phyloP scores from a whole-genome alignment of 441 rosid species.

The Corymbia calophylla region DNA sequence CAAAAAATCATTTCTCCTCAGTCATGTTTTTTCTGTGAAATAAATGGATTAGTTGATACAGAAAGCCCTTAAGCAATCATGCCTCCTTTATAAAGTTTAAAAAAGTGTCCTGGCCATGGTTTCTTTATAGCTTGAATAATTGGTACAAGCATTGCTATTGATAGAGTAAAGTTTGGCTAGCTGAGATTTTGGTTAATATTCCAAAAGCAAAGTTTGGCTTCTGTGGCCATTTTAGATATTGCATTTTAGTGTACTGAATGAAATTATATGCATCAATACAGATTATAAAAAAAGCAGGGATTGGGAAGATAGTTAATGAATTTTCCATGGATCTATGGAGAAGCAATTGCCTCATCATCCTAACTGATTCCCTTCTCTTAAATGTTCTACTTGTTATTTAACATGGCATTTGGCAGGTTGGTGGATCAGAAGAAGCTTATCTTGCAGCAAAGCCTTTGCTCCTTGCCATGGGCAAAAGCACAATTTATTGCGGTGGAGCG shows the following conservation, averaged over 20 bases:
- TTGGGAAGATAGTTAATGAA: neutral
- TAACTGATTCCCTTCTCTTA: neutral
- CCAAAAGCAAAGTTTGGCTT: neutral
- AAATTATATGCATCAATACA: neutral
- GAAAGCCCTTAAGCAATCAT: neutral
- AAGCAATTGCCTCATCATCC: neutral
- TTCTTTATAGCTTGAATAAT: neutral
- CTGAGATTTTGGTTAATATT: neutral
- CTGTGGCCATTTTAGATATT: neutral
- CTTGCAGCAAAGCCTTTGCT: conserved; percentile 59
- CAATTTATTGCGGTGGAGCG: conserved; percentile 82
- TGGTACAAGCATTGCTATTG: neutral
- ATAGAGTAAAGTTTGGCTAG: neutral
- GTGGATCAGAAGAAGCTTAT: conserved; percentile 74
- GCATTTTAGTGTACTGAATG: neutral
- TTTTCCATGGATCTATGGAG: neutral
- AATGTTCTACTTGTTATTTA: neutral
- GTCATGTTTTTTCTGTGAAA: neutral
- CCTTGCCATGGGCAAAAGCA: conserved; percentile 73
- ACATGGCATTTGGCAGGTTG: conserved; percentile 52
- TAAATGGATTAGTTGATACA: neutral
- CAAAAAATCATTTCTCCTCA: neutral
- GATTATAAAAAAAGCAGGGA: neutral
- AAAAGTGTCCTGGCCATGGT: neutral
- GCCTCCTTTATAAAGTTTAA: neutral